Base-by-base conservation (phyloP, 495 filamentous ascomycete genomes). In the Diplogelasinospora grovesii region DNA sequence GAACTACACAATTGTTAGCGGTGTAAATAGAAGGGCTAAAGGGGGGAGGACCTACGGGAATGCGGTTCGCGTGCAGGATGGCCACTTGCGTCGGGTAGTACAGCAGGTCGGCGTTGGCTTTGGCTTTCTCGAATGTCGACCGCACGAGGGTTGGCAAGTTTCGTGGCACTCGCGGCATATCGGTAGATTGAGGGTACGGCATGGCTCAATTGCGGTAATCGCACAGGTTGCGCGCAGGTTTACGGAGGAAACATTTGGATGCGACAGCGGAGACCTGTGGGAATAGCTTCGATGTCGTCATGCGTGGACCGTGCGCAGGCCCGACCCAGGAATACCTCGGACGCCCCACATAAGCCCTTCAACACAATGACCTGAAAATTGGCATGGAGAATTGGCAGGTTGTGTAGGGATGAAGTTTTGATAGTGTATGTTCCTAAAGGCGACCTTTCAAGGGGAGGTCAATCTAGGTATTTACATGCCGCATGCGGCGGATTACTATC, bases 21-120 rank as follows among this genome's bases (percentile, higher is more conserved):
- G 16, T 34, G 16, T 4, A 19, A 34, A 15, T 2, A 16, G 52
- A 11, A 23, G 5, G 10, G 8, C 8, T 18, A 20, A n/a, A 10
- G 22, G 18, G 9, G 21, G 10, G 19, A 19, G 0, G 14, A 35
- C 41, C 21, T 55, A 82, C 78, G 3, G 77, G 68, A 19, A 82
- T 60, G 13, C 73, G 75, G 42, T 67, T 64, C 4, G 69, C 58
- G 39, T 65, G 61, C 26, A 84, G 48, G 39, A 78, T 61, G 9
- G 71, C 59, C 20, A 80, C 66, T 35, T 82, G 67, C 2, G 78
- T 81, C 13, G 69, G 61, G 35, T 76, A 82, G 54, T 81, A 83
- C 15, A 66, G 56, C 14, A 84, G 62, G 44, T 75, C 68, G 14
- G 73, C 71, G 29, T 51, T 65, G 18, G 70, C 65, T 48, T 65